These are phyloP conservation scores for Blastosporella zonata DNA, from an alignment of 1,284 basidiomycete species.

Conservation along the genomic window DNA sequence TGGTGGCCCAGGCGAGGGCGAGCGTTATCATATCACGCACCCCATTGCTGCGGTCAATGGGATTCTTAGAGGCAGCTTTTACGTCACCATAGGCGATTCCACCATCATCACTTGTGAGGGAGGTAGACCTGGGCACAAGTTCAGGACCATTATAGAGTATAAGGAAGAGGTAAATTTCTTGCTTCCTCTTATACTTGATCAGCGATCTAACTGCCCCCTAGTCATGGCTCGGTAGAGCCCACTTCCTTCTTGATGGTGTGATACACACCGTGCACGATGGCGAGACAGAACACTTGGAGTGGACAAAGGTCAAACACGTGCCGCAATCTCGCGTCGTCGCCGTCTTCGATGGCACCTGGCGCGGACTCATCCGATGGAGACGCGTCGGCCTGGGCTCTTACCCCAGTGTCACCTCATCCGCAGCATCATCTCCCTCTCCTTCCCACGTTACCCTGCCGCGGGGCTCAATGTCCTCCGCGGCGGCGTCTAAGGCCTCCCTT, in stretches of 20 bases:
- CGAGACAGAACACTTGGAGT: constrained; percentile 65
- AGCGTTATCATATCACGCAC: constrained; percentile 87
- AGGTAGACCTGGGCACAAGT: constrained; percentile 56
- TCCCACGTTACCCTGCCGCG: constrained; percentile 38
- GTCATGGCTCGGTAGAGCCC: constrained; percentile 91
- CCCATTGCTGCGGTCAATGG: constrained; percentile 91
- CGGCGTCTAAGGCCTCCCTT: constrained; percentile 31
- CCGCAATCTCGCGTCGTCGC: constrained; percentile 78
- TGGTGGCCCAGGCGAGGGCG: constrained; percentile 76
- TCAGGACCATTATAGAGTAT: constrained; percentile 88
- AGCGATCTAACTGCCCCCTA: constrained; percentile 27
- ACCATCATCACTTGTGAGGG: constrained; percentile 83
- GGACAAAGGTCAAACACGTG: constrained; percentile 90
- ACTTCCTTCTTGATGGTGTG: constrained; percentile 87
- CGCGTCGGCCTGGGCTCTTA: constrained; percentile 56
- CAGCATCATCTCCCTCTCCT: constrained; percentile 41
- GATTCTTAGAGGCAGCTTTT: constrained; percentile 85
- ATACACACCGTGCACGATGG: constrained; percentile 78
- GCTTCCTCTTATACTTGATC: not conserved
- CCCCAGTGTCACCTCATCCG: constrained; percentile 33
- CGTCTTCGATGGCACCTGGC: constrained; percentile 88
- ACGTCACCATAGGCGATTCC: constrained; percentile 82
- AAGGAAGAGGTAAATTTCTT: constrained; percentile 81
- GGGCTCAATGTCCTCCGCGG: constrained; percentile 24
- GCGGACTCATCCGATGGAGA: constrained; percentile 79